These are phyloP conservation scores for Ilex asprella DNA, from an alignment of 257 asterid species.

Conservation along the genomic window DNA sequence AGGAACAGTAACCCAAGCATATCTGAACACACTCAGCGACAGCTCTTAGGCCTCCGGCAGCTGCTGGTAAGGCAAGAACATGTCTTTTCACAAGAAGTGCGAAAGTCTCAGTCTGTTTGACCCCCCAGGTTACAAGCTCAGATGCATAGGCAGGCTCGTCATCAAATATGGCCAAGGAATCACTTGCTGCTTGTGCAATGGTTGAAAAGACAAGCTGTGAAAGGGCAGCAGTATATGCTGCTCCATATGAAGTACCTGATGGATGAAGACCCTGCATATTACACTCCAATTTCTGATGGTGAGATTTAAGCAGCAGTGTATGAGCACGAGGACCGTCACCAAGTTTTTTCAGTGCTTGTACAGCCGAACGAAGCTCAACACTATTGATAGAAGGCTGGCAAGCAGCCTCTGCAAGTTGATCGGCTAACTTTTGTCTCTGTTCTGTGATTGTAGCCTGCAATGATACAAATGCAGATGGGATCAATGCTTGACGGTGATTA, in stretches of 20 bases:
- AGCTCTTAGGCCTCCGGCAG: constrained; percentile 75
- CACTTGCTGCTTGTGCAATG: constrained; percentile 77
- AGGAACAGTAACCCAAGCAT: constrained; percentile 66
- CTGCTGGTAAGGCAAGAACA: constrained; percentile 72
- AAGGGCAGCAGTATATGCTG: constrained; percentile 68
- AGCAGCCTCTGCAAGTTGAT: constrained; percentile 70
- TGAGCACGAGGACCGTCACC: constrained; percentile 94
- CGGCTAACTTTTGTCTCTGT: constrained; percentile 62
- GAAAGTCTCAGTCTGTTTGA: constrained; percentile 50
- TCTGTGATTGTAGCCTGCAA: constrained; percentile 44
- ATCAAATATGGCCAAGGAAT: constrained; percentile 61
- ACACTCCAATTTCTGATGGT: constrained; percentile 52
- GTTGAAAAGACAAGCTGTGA: constrained; percentile 77
- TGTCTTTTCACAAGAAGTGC: constrained; percentile 55
- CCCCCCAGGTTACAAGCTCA: constrained; percentile 87
- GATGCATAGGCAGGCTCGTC: constrained; percentile 87
- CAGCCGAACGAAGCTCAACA: constrained; percentile 65
- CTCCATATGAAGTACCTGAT: constrained; percentile 46
- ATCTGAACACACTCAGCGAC: constrained; percentile 78
- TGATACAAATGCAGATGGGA: constrained; percentile 34
- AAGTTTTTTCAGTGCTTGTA: constrained; percentile 62
- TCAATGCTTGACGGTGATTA: constrained; percentile 13
- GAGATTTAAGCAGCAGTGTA: constrained; percentile 60
- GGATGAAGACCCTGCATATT: constrained; percentile 51
- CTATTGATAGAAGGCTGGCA: constrained; percentile 60